Percentiles rank a stretch among this genome's conserved stretches.
Evolutionary conservation across 768 basidiomycete species (phyloP).

Genomic region (Roridomyces roridus): DNA sequence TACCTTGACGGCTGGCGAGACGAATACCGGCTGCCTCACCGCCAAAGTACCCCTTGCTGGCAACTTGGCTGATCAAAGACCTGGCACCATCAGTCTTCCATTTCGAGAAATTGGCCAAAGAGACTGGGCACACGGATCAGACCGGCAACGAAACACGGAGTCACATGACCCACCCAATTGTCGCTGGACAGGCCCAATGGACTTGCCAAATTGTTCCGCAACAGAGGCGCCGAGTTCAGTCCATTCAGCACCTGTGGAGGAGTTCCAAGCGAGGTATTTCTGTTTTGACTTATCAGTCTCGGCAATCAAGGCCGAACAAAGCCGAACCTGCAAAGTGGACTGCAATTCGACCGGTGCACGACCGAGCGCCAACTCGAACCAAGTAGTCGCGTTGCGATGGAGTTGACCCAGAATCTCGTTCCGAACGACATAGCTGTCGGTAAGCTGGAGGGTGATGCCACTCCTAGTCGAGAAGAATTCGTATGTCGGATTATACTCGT

Average conservation of each 20-base stretch:
- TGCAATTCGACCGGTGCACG: slow-evolving; percentile 93
- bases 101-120: slow-evolving; percentile 56
- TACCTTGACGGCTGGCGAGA: slow-evolving; percentile 70
- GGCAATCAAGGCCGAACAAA: slow-evolving; percentile 6
- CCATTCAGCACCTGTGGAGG: slow-evolving; percentile 69
- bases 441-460: slow-evolving; percentile 76
- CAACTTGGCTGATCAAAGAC: slow-evolving; percentile 82
- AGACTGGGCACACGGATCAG: slow-evolving; percentile 44
- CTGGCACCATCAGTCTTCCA: slow-evolving; percentile 86
- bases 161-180: slow-evolving; percentile 63
- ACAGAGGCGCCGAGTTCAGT: slow-evolving; percentile 92
- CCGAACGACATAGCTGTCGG: slow-evolving; percentile 85
- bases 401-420: slow-evolving; percentile 84
- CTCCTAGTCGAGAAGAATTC: slow-evolving; percentile 83
- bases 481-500: slow-evolving; percentile 94
- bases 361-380: slow-evolving; percentile 88
- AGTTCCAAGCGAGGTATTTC: slow-evolving; percentile 88
- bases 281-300: slow-evolving; percentile 35
- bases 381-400: slow-evolving; percentile 74
- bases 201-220: slow-evolving; percentile 85
- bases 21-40: slow-evolving; percentile 87
- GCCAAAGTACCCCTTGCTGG: slow-evolving; percentile 88
- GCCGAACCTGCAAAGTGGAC: slow-evolving; percentile 83
- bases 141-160: slow-evolving; percentile 1
- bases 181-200: slow-evolving; percentile 77